Percentiles rank a stretch among this genome's conserved stretches.
Evolutionary conservation across 257 asterid genomes (phyloP).

Genomic region (Solanum dulcamara): DNA sequence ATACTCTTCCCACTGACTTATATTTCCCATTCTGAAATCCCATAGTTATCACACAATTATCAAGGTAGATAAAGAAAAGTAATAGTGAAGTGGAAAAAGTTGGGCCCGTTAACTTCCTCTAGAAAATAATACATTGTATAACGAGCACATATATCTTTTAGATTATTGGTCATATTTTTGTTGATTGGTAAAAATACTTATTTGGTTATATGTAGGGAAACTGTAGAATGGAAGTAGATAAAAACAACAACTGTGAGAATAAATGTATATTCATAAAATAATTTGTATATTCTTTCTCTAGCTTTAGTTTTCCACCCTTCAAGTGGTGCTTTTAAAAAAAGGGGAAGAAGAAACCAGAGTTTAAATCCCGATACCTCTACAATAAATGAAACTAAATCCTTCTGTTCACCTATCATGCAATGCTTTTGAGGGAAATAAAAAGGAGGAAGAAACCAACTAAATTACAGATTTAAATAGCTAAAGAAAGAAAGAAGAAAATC

Average conservation of each 20-base stretch:
- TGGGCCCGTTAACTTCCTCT: not conserved
- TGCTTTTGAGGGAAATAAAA: not conserved
- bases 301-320: not conserved
- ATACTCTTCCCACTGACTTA: not conserved
- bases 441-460: not conserved
- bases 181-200: not conserved
- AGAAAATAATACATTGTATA: not conserved
- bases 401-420: not conserved
- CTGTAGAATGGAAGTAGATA: not conserved
- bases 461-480: not conserved
- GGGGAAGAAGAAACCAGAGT: not conserved
- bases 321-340: not conserved
- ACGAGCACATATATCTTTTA: not conserved
- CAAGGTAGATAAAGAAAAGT: not conserved
- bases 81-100: not conserved
- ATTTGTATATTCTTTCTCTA: not conserved
- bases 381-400: not conserved
- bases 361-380: not conserved
- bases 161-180: not conserved
- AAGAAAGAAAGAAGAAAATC: not conserved
- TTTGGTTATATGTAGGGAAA: not conserved
- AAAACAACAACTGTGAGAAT: not conserved
- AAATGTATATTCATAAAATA: not conserved
- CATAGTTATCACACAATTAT: not conserved
- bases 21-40: not conserved